Evolutionary conservation across 23 red algal species (phyloP).

Genomic region (Pyropia haitanensis): DNA sequence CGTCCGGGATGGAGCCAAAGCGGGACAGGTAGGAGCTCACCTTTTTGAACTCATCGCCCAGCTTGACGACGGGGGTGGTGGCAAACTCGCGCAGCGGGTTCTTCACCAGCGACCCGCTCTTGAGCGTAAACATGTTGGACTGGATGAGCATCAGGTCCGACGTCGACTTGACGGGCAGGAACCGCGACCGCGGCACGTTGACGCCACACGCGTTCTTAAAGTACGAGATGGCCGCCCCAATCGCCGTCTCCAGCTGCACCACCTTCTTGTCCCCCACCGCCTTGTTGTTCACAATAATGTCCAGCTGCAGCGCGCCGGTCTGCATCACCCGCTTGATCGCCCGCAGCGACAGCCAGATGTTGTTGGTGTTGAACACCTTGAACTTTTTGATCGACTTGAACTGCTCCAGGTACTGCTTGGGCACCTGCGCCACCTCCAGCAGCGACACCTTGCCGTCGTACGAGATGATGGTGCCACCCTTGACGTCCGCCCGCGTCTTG

Average conservation of each 20-base stretch:
- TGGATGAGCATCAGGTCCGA: constrained; percentile 96
- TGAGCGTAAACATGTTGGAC: constrained; percentile 85
- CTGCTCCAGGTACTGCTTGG: constrained; percentile 76
- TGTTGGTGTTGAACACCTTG: constrained; percentile 99
- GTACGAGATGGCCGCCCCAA: constrained; percentile 87
- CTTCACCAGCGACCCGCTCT: constrained; percentile 78
- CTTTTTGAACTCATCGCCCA: constrained; percentile 96
- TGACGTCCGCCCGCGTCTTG: constrained; percentile 92
- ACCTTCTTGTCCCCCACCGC: constrained; percentile 75
- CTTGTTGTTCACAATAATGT: constrained; percentile 98
- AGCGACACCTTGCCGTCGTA: constrained; percentile 90
- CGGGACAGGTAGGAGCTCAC: constrained; percentile 75
- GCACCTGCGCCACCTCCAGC: constrained; percentile 94
- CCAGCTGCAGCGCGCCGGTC: constrained; percentile 73
- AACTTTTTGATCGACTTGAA: constrained; percentile 98
- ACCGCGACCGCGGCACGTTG: constrained; percentile 93
- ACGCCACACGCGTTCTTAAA: constrained; percentile 87
- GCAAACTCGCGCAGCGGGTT: constrained; percentile 80
- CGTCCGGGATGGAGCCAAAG: constrained; percentile 85
- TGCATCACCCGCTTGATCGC: constrained; percentile 82
- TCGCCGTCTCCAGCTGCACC: constrained; percentile 92
- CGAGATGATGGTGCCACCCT: constrained; percentile 95
- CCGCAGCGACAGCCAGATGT: constrained; percentile 82
- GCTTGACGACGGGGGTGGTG: constrained; percentile 81
- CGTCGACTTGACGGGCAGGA: constrained; percentile 94